Percentiles rank a stretch among this genome's conserved stretches.
phyloP scores from a whole-genome alignment of 208 protist genomes.

The Leishmania lainsoni region DNA sequence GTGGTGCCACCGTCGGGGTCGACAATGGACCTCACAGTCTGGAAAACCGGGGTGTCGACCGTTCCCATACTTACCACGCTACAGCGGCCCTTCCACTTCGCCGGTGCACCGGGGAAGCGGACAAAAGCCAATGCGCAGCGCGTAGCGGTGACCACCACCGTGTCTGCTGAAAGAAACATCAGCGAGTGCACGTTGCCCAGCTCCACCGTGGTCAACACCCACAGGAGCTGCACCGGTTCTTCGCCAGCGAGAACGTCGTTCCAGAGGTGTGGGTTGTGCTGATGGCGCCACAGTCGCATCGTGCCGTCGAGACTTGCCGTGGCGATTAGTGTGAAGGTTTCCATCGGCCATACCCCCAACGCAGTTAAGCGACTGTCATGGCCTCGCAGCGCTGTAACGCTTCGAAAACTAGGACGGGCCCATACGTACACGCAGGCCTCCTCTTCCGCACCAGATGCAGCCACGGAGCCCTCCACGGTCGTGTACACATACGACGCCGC shows the following conservation, averaged over 20 bases:
- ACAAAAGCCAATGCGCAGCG: constrained; percentile 24
- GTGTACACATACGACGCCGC: constrained; percentile 53
- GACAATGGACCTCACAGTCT: constrained; percentile 15
- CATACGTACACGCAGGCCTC: constrained; percentile 74
- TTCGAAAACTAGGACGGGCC: constrained; percentile 47
- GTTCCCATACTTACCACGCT: neutral
- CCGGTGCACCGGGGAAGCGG: constrained; percentile 2
- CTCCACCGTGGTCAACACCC: constrained; percentile 27
- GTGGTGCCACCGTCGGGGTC: constrained; percentile 31
- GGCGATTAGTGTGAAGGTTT: constrained; percentile 41
- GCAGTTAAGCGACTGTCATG: constrained; percentile 69
- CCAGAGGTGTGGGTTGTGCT: neutral
- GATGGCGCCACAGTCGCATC: constrained; percentile 70
- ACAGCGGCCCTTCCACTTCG: neutral
- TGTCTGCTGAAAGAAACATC: constrained; percentile 18
- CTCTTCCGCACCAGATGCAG: constrained; percentile 42
- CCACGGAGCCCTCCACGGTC: constrained; percentile 49
- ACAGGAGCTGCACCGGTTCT: constrained; percentile 28
- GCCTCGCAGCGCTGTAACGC: constrained; percentile 42
- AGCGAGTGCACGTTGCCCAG: constrained; percentile 26
- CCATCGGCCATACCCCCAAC: constrained; percentile 46
- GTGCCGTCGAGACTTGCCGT: constrained; percentile 70
- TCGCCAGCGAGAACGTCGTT: neutral
- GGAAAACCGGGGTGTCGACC: constrained; percentile 12
- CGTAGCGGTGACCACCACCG: constrained; percentile 23